phyloP scores from a whole-genome alignment of 306 rosid species.

The Betula pendula region DNA sequence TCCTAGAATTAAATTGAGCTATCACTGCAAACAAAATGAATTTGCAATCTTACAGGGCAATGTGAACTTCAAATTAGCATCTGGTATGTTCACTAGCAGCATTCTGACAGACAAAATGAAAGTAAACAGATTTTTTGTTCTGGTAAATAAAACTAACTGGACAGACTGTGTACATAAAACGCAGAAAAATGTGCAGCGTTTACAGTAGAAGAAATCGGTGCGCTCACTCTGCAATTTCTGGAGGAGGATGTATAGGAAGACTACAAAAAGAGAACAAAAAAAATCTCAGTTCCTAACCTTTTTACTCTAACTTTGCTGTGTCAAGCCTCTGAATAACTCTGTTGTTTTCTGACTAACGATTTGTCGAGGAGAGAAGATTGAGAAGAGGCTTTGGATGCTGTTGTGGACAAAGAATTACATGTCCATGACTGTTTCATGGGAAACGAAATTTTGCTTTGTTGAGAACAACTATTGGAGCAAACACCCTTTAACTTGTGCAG shows the following conservation, averaged over 20 bases:
- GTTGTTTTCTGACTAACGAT: too few species aligned
- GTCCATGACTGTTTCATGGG: background rate
- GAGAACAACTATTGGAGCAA: conserved; percentile 28
- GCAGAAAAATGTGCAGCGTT: background rate
- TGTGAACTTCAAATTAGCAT: too few species aligned
- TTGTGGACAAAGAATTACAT: background rate
- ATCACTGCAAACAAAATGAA: background rate
- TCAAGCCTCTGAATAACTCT: too few species aligned
- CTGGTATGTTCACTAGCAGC: too few species aligned
- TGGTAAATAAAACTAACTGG: background rate
- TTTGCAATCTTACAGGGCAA: too few species aligned
- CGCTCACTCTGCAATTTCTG: background rate
- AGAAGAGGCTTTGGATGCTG: background rate
- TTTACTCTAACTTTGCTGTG: too few species aligned
- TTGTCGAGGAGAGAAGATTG: too few species aligned
- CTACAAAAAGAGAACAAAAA: too few species aligned
- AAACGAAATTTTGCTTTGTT: background rate
- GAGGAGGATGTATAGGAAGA: too few species aligned
- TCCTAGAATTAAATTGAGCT: background rate
- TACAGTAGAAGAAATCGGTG: background rate
- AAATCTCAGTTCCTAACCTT: too few species aligned
- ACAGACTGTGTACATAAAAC: background rate
- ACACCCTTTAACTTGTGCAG: conserved; percentile 44
- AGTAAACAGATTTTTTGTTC: background rate
- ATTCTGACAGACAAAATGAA: background rate